These are phyloP conservation scores for Arabidopsis hybrid DNA, from an alignment of 441 rosid genomes.

Conservation along the genomic window DNA sequence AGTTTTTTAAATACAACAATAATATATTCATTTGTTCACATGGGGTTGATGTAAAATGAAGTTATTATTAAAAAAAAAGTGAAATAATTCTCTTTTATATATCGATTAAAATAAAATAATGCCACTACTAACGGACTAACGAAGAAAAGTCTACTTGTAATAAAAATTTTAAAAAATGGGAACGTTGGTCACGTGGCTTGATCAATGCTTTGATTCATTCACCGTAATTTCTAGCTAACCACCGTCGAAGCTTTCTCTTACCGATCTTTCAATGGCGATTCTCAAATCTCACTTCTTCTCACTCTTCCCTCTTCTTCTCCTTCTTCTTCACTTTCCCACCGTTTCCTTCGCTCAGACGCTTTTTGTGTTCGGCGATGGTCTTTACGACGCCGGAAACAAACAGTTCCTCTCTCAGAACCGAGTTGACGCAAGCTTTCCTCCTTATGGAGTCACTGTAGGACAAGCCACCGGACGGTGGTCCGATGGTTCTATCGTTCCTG, in stretches of 20 bases:
- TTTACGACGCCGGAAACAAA: conserved; percentile 61
- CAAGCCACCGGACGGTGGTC: conserved; percentile 52
- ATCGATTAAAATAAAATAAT: not conserved
- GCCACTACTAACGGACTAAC: not conserved
- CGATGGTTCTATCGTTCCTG: conserved; percentile 54
- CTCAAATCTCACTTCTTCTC: conserved; percentile 14
- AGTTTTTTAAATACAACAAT: not conserved
- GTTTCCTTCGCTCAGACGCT: conserved; percentile 31
- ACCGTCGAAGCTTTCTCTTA: not conserved
- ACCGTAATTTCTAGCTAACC: not conserved
- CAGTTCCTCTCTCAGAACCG: conserved; percentile 41
- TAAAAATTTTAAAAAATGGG: not conserved
- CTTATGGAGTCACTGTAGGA: conserved; percentile 49
- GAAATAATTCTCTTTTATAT: not conserved
- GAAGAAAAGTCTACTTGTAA: not conserved
- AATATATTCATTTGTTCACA: not conserved
- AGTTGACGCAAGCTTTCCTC: conserved; percentile 40
- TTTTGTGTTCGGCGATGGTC: conserved; percentile 55
- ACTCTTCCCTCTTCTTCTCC: not conserved
- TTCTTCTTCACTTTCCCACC: conserved; percentile 17
- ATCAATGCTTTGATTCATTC: not conserved
- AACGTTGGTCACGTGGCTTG: conserved; percentile 28
- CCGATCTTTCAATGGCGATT: conserved; percentile 22
- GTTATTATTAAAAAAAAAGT: not conserved
- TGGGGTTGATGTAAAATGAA: not conserved